These are phyloP conservation scores for Spergularia bocconei DNA, from an alignment of 148 eudicot species.

Conservation along the genomic window DNA sequence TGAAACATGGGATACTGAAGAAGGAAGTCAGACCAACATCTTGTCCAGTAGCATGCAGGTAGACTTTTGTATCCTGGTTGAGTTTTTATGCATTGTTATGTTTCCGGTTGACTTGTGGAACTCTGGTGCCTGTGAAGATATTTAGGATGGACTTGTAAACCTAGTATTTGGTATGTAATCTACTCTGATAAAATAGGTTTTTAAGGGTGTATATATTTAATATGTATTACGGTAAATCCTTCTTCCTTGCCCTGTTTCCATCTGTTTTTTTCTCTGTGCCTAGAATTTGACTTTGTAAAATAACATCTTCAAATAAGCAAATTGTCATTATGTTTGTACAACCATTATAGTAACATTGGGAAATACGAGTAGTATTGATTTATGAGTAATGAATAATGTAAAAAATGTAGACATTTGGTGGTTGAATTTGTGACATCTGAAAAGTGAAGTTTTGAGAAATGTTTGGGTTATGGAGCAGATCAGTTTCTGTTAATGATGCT, in stretches of 20 bases:
- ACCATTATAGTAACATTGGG: neutral
- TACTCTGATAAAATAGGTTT: neutral
- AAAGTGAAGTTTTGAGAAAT: constrained; percentile 2
- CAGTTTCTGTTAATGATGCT: constrained; percentile 5
- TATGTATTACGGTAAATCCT: neutral
- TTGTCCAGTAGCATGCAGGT: constrained; percentile 99
- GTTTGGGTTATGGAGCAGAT: neutral
- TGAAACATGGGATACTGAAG: constrained; percentile 97
- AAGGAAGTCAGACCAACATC: constrained; percentile 94
- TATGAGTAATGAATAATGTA: neutral
- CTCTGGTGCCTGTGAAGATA: neutral
- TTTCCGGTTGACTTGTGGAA: neutral
- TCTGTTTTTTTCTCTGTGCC: neutral
- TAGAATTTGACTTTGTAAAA: neutral
- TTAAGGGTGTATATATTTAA: neutral
- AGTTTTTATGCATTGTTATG: neutral
- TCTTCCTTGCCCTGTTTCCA: neutral
- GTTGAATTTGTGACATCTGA: neutral
- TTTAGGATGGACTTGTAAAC: neutral
- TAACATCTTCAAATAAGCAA: neutral
- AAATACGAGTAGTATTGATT: neutral
- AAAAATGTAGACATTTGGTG: neutral
- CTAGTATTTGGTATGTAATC: neutral
- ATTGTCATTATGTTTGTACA: neutral
- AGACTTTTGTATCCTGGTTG: constrained; percentile 1